A percentile compares a stretch with the other conserved stretches of the same genome.
Evolutionary conservation across 2,329 filamentous ascomycete species (phyloP).

Genomic region (Chaetomiaceae sp.): DNA sequence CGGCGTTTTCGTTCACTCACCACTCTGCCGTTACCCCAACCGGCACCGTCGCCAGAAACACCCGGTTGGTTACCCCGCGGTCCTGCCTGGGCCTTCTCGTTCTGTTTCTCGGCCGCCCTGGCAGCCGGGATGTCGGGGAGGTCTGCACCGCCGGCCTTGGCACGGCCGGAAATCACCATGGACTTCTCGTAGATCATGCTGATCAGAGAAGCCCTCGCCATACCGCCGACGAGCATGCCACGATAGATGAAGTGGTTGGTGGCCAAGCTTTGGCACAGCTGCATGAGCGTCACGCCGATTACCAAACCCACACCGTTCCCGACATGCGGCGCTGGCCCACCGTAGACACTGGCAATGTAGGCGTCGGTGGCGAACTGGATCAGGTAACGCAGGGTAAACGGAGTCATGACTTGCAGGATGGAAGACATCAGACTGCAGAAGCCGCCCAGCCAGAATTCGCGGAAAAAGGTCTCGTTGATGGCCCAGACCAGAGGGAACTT

Average conservation of each 20-base stretch:
- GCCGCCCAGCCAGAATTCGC: conserved; percentile 83
- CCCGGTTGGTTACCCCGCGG: conserved; percentile 39
- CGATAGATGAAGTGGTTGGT: conserved; percentile 91
- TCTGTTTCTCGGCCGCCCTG: conserved; percentile 33
- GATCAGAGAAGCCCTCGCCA: conserved; percentile 76
- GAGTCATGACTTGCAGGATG: conserved; percentile 73
- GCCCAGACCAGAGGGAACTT: conserved; percentile 74
- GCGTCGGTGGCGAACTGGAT: conserved; percentile 81
- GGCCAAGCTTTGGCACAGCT: conserved; percentile 72
- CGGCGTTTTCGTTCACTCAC: conserved; percentile 27
- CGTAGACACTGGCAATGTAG: conserved; percentile 56
- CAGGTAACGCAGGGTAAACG: conserved; percentile 78
- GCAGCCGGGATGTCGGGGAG: conserved; percentile 46
- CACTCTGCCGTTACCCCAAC: conserved; percentile 90
- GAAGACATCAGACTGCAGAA: conserved; percentile 67
- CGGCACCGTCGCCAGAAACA: conserved; percentile 64
- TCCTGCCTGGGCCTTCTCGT: conserved; percentile 37
- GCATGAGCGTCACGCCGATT: conserved; percentile 80
- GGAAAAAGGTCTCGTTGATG: conserved; percentile 78
- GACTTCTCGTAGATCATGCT: conserved; percentile 87
- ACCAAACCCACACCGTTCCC: conserved; percentile 76
- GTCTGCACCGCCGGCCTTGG: conserved; percentile 73
- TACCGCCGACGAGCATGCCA: conserved; percentile 86
- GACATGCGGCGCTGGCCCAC: conserved; percentile 58
- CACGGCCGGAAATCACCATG: conserved; percentile 81